Evolutionary conservation across 2,329 filamentous ascomycete genomes (phyloP).

Genomic region (Diaporthe humulicola): DNA sequence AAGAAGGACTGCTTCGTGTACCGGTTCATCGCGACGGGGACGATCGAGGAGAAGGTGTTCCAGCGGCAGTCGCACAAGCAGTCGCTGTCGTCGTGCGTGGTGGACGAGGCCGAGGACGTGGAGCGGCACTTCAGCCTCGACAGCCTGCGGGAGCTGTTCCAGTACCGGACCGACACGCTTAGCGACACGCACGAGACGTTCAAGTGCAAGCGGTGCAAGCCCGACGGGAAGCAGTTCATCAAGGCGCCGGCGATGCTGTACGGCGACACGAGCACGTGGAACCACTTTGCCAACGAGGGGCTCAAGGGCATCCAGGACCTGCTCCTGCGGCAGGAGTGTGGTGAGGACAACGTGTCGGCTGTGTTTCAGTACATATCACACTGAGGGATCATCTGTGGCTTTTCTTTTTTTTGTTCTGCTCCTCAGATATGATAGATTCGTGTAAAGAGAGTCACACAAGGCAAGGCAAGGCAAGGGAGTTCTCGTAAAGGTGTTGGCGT

Average conservation of each 20-base stretch:
- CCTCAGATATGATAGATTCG: not conserved
- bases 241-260: constrained; percentile 97
- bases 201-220: constrained; percentile 95
- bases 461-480: not conserved
- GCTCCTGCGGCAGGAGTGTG: constrained; percentile 86
- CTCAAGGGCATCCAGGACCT: constrained; percentile 90
- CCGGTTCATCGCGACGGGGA: constrained; percentile 98
- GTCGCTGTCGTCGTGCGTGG: constrained; percentile 93
- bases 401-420: not conserved
- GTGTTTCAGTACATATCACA: constrained; percentile 99
- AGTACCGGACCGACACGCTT: constrained; percentile 85
- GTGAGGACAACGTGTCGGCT: constrained; percentile 85
- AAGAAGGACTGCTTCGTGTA: constrained; percentile 99
- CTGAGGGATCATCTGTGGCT: constrained; percentile 45
- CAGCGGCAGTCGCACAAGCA: constrained; percentile 99
- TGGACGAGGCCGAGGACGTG: constrained; percentile 96
- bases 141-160: constrained; percentile 91
- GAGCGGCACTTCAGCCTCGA: constrained; percentile 96
- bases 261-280: constrained; percentile 99
- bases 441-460: not conserved
- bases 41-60: constrained; percentile 99
- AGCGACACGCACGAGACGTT: constrained; percentile 99
- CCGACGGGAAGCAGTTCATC: constrained; percentile 86
- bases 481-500: not conserved
- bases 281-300: constrained; percentile 90